phyloP scores from a whole-genome alignment of 257 asterid species.

The Solanum pinnatisectum region DNA sequence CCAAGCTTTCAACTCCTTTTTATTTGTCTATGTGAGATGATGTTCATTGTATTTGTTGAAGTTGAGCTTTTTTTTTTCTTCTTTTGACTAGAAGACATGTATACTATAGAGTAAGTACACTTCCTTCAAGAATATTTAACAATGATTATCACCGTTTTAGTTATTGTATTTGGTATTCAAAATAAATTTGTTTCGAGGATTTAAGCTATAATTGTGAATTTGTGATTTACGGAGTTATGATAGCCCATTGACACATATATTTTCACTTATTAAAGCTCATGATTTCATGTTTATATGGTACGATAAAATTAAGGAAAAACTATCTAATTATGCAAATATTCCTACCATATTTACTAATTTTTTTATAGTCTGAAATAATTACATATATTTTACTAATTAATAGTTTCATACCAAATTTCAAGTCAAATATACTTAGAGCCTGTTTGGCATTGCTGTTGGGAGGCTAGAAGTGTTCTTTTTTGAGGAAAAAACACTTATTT shows the following conservation, averaged over 20 bases:
- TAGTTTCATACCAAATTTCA: too few species aligned
- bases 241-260: not conserved
- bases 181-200: not conserved
- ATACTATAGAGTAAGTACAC: not conserved
- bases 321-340: too few species aligned
- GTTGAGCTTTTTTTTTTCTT: not conserved
- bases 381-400: too few species aligned
- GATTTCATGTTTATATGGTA: not conserved
- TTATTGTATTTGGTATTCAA: not conserved
- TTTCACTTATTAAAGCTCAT: not conserved
- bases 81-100: not conserved
- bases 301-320: not conserved
- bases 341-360: not conserved
- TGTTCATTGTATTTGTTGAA: not conserved
- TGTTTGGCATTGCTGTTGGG: too few species aligned
- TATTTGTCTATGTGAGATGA: not conserved
- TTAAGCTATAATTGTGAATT: not conserved
- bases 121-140: not conserved
- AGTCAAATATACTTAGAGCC: too few species aligned
- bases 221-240: not conserved
- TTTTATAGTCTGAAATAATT: too few species aligned
- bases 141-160: not conserved
- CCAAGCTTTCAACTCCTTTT: not conserved
- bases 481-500: too few species aligned
- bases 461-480: too few species aligned